Conservation (phyloP, 75 land plant genomes). For the Gnetum montanum region DNA sequence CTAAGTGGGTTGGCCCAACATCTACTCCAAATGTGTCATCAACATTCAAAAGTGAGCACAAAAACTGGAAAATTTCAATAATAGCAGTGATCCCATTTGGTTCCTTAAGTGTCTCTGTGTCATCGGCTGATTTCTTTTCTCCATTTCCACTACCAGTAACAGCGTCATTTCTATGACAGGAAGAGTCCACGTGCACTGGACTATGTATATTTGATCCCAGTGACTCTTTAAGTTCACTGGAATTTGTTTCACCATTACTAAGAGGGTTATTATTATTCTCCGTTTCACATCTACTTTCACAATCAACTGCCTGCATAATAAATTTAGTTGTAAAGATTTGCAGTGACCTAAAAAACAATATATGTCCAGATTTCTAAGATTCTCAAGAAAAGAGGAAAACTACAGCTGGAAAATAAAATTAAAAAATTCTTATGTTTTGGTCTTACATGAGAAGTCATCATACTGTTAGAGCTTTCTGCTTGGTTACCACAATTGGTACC, state of each 20-base stretch:
- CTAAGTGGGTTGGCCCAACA: conserved; percentile 28
- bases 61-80: conserved; percentile 75
- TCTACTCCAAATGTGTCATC: conserved; percentile 28
- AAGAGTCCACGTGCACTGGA: too few species aligned
- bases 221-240: not conserved
- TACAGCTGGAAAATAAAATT: too few species aligned
- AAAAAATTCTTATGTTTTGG: too few species aligned
- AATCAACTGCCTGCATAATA: not conserved
- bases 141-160: conserved; percentile 8
- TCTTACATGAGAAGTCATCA: conserved; percentile 5
- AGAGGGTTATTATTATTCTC: not conserved
- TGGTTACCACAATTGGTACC: not conserved
- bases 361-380: too few species aligned
- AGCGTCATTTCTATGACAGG: too few species aligned
- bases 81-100: conserved; percentile 67
- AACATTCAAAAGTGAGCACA: conserved; percentile 81
- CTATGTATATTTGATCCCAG: too few species aligned
- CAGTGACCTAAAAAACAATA: too few species aligned
- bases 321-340: too few species aligned
- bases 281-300: not conserved
- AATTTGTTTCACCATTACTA: conserved; percentile 1
- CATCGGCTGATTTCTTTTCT: conserved; percentile 11
- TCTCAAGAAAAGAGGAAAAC: too few species aligned
- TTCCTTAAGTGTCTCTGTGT: not conserved
- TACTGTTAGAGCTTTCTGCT: not conserved